A percentile compares a stretch with the other conserved stretches of the same genome.
These are phyloP conservation scores for Aspergillus sclerotialis DNA, from an alignment of 2,329 filamentous ascomycete genomes.

Conservation along the genomic window DNA sequence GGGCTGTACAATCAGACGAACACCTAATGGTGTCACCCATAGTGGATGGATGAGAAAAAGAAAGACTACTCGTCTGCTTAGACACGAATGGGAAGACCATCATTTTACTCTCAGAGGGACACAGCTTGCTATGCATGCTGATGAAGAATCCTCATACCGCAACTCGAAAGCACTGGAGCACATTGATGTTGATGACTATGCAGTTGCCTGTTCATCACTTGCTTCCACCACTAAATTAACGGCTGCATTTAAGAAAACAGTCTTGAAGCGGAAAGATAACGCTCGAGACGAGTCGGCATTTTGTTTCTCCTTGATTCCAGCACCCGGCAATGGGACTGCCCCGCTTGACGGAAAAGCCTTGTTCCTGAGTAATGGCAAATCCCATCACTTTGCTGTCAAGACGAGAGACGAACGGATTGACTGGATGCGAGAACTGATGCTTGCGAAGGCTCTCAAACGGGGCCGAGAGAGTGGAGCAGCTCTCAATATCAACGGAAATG, in stretches of 20 bases:
- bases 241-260: conserved; percentile 66
- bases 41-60: conserved; percentile 59
- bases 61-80: conserved; percentile 64
- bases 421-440: conserved; percentile 56
- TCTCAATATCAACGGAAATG: conserved; percentile 23
- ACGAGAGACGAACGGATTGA: conserved; percentile 85
- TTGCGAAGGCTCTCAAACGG: conserved; percentile 33
- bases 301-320: conserved; percentile 36
- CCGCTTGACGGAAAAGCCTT: conserved; percentile 32
- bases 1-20: too few species aligned
- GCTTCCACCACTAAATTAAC: conserved; percentile 73
- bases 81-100: conserved; percentile 87
- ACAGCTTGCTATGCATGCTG: conserved; percentile 41
- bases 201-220: conserved; percentile 59
- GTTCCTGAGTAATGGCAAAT: conserved; percentile 61
- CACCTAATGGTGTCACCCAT: conserved; percentile 63
- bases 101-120: conserved; percentile 79
- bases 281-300: conserved; percentile 27
- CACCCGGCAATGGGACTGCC: too few species aligned
- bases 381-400: conserved; percentile 89
- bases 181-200: conserved; percentile 55
- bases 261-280: conserved; percentile 30
- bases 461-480: conserved; percentile 24
- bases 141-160: conserved; percentile 15
- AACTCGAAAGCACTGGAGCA: conserved; percentile 59